phyloP scores from a whole-genome alignment of 352 stramenopile species.

The Pythium pectinolyticum region DNA sequence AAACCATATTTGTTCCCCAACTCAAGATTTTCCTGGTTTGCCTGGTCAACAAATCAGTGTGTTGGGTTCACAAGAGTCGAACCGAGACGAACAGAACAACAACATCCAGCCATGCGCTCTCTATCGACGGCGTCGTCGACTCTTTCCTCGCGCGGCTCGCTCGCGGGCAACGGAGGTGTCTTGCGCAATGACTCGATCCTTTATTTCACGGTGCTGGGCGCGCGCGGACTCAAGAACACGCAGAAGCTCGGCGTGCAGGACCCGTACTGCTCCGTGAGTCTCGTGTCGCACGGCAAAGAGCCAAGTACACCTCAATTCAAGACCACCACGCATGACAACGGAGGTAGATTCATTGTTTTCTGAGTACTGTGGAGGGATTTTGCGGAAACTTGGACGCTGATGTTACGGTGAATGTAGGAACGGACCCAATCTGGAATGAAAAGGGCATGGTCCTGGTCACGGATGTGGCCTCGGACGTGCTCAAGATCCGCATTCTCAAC shows the following conservation, averaged over 20 bases:
- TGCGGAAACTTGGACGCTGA: neutral
- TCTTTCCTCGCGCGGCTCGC: conserved; percentile 17
- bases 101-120: neutral
- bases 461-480: conserved; percentile 62
- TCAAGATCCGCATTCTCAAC: conserved; percentile 73
- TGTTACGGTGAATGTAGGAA: conserved; percentile 30
- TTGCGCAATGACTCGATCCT: conserved; percentile 73
- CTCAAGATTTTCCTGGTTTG: neutral
- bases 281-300: conserved; percentile 56
- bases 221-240: conserved; percentile 65
- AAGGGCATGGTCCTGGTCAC: conserved; percentile 72
- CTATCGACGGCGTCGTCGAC: conserved; percentile 5
- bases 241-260: conserved; percentile 74
- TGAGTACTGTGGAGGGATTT: neutral
- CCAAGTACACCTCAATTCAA: conserved; percentile 59
- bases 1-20: too few relatives aligned
- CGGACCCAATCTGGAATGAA: conserved; percentile 69
- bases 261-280: conserved; percentile 64
- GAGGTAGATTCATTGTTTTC: conserved; percentile 30
- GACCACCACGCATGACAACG: conserved; percentile 72
- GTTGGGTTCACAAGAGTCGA: too few relatives aligned
- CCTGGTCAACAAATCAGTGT: neutral
- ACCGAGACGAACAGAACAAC: neutral
- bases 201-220: conserved; percentile 66
- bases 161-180: conserved; percentile 23